phyloP scores from a whole-genome alignment of 495 filamentous ascomycete species.

The Hypoxylon fragiforme region DNA sequence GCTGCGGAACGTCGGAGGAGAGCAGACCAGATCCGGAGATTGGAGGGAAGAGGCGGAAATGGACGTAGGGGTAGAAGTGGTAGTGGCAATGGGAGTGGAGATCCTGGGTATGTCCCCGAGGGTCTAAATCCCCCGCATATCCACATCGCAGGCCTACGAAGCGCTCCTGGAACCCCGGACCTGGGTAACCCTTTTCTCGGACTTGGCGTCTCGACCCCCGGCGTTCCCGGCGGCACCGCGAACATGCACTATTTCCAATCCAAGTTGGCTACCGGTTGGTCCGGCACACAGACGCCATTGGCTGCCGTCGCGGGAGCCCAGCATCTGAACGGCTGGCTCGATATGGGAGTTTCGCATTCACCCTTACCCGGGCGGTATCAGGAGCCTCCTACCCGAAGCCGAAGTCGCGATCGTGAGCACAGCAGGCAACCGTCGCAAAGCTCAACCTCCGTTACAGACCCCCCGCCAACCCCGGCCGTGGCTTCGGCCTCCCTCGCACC shows the following conservation, averaged over 20 bases:
- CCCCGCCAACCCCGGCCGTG: slow-evolving; percentile 25
- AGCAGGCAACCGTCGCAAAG: slow-evolving; percentile 49
- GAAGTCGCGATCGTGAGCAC: slow-evolving; percentile 29
- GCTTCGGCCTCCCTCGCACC: slow-evolving; percentile 31
- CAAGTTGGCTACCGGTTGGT: slow-evolving; percentile 74
- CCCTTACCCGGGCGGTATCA: slow-evolving; percentile 9
- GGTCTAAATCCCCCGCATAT: slow-evolving; percentile 42
- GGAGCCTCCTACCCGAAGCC: background rate
- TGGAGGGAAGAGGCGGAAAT: slow-evolving; percentile 21
- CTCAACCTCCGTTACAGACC: slow-evolving; percentile 48
- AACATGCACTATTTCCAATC: slow-evolving; percentile 92
- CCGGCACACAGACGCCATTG: slow-evolving; percentile 84
- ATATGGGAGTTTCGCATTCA: slow-evolving; percentile 25
- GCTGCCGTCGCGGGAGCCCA: slow-evolving; percentile 77
- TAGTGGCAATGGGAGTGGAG: slow-evolving; percentile 12
- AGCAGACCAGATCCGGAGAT: slow-evolving; percentile 39
- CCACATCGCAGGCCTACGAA: slow-evolving; percentile 38
- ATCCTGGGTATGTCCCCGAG: slow-evolving; percentile 21
- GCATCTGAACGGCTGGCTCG: slow-evolving; percentile 48
- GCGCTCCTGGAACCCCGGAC: slow-evolving; percentile 42
- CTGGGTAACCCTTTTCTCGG: slow-evolving; percentile 67
- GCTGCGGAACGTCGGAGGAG: slow-evolving; percentile 50
- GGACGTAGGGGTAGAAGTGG: slow-evolving; percentile 10
- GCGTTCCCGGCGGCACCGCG: slow-evolving; percentile 82
- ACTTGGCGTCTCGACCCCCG: slow-evolving; percentile 69